phyloP scores from a whole-genome alignment of 371 early-diverging fungal genomes.

The Paraphysoderma sedebokerense region DNA sequence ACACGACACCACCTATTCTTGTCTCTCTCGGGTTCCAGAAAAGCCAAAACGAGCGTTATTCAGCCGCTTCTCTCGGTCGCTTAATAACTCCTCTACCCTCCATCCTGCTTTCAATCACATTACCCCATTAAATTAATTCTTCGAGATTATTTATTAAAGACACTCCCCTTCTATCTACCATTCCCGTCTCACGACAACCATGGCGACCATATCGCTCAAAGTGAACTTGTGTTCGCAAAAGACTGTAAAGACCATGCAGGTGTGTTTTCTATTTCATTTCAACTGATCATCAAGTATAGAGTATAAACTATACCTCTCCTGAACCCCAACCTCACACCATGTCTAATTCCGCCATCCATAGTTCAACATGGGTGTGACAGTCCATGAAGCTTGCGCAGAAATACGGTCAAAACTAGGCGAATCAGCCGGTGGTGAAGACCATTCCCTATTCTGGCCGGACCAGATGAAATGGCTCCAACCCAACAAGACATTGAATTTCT shows the following conservation, averaged over 20 bases:
- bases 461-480: slow-evolving; percentile 24
- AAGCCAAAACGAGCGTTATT: too few relatives aligned
- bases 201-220: not conserved
- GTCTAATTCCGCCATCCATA: too few relatives aligned
- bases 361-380: slow-evolving; percentile 6
- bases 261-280: not conserved
- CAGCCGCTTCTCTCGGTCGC: too few relatives aligned
- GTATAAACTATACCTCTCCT: not conserved
- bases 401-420: slow-evolving; percentile 23
- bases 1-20: too few relatives aligned
- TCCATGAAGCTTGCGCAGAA: slow-evolving; percentile 26
- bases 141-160: too few relatives aligned
- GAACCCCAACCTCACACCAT: too few relatives aligned
- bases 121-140: too few relatives aligned
- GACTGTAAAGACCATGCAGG: slow-evolving; percentile 3
- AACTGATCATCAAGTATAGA: not conserved
- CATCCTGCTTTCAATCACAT: too few relatives aligned
- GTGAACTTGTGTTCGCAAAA: slow-evolving; percentile 1
- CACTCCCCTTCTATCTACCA: too few relatives aligned
- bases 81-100: too few relatives aligned
- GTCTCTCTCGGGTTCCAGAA: too few relatives aligned
- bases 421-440: slow-evolving; percentile 21
- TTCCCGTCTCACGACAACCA: not conserved
- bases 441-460: slow-evolving; percentile 25
- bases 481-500: slow-evolving; percentile 24